Percentiles rank a stretch among this genome's conserved stretches.
These are phyloP conservation scores for Myriosclerotinia scirpicola DNA, from an alignment of 2,329 filamentous ascomycete genomes.

Conservation along the genomic window DNA sequence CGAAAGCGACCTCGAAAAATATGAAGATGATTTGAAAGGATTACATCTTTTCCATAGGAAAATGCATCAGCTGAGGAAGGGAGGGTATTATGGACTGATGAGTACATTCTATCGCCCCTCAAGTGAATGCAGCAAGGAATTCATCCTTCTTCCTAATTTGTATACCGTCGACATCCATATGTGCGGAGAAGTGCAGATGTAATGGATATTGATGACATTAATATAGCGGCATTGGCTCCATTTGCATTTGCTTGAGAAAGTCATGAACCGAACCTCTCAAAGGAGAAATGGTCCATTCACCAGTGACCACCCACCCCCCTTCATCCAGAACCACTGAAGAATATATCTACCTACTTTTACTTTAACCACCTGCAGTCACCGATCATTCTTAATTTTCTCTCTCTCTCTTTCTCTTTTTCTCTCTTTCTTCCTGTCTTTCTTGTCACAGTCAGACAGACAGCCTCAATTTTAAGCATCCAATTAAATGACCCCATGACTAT, in stretches of 20 bases:
- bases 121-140: neutral
- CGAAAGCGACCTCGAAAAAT: neutral
- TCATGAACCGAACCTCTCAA: neutral
- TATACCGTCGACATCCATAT: neutral
- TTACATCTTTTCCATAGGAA: slow-evolving; percentile 3
- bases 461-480: slow-evolving; percentile 17
- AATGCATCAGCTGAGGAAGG: slow-evolving; percentile 10
- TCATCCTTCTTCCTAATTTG: neutral
- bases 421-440: neutral
- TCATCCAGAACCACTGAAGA: neutral
- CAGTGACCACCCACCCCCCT: neutral
- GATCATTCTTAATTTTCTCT: neutral
- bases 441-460: slow-evolving; percentile 14
- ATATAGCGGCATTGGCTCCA: neutral
- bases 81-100: neutral
- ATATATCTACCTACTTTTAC: neutral
- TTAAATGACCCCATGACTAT: slow-evolving; percentile 13
- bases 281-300: neutral
- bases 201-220: neutral
- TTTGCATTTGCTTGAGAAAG: neutral
- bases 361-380: neutral
- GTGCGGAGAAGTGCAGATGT: neutral
- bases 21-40: neutral
- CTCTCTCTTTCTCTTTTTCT: no score
- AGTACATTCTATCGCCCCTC: neutral